Evolutionary conservation across 495 filamentous ascomycete species (phyloP).

Genomic region (Podospora pseudoanserina): DNA sequence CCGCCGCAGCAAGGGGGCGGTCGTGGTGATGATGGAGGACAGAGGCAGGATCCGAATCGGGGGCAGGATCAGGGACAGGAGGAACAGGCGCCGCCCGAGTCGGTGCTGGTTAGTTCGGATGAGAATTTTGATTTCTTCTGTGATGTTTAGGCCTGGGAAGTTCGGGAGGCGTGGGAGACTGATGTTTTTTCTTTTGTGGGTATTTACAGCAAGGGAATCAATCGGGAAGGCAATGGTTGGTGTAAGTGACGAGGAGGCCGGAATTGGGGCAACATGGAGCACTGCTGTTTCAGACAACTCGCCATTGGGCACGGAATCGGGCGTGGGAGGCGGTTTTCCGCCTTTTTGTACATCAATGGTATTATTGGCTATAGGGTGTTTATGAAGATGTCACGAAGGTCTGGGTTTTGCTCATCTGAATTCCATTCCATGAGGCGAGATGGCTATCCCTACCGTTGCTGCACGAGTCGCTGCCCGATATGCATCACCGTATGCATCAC

Average conservation of each 20-base stretch:
- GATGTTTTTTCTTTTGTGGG: neutral
- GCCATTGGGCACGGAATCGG: neutral
- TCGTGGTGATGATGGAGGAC: neutral
- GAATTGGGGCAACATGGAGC: no score
- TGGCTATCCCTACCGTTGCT: neutral
- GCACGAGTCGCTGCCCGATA: conserved; percentile 10
- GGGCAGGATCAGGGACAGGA: neutral
- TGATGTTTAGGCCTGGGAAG: conserved; percentile 19
- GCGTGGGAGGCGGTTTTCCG: neutral
- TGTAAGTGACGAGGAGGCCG: no score
- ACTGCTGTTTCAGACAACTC: neutral
- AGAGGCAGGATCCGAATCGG: no score
- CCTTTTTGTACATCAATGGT: neutral
- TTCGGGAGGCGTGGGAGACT: neutral
- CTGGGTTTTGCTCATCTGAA: neutral
- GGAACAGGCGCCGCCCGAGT: conserved; percentile 1
- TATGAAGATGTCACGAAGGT: neutral
- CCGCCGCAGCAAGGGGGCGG: neutral
- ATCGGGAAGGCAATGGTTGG: no score
- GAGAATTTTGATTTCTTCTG: conserved; percentile 40
- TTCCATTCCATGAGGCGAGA: neutral
- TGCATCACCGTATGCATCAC: neutral
- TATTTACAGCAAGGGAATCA: no score
- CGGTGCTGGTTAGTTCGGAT: conserved; percentile 32
- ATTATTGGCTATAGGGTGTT: neutral